Conservation (phyloP, 1,284 basidiomycete species). For the Sanguinoderma infundibulare region DNA sequence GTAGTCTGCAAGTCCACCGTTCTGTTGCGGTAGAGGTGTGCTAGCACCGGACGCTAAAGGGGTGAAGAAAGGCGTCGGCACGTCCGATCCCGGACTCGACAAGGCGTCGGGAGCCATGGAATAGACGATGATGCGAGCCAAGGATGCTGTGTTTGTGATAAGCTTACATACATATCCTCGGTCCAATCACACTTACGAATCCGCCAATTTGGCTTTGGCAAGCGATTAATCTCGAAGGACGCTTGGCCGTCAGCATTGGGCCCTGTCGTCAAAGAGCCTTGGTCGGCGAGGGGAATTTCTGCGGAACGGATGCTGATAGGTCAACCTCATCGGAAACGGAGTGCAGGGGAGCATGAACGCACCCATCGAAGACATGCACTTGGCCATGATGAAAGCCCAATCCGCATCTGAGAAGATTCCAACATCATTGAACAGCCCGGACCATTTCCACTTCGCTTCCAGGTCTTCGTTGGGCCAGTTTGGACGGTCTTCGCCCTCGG, state of each 20-base stretch:
- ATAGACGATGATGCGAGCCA: conserved; percentile 89
- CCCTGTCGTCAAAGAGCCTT: conserved; percentile 73
- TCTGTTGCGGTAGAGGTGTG: conserved; percentile 55
- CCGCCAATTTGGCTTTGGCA: conserved; percentile 71
- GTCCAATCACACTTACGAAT: conserved; percentile 53
- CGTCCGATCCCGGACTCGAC: conserved; percentile 54
- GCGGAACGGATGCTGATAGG: background rate
- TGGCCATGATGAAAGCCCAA: conserved; percentile 90
- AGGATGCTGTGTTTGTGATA: conserved; percentile 55
- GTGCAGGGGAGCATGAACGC: conserved; percentile 35
- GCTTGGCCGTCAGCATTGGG: conserved; percentile 69
- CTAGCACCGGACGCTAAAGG: conserved; percentile 64
- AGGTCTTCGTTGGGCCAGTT: conserved; percentile 55
- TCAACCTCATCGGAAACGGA: background rate
- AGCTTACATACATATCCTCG: background rate
- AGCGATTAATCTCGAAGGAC: conserved; percentile 66
- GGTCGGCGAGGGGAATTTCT: conserved; percentile 77
- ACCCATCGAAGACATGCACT: conserved; percentile 89
- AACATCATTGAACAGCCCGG: conserved; percentile 78
- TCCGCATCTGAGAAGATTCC: conserved; percentile 89
- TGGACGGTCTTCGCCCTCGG: conserved; percentile 66
- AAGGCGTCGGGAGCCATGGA: conserved; percentile 84
- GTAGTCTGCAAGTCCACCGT: conserved; percentile 56
- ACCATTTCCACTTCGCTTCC: conserved; percentile 53
- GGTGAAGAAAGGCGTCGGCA: conserved; percentile 66